phyloP scores from a whole-genome alignment of 228 moss, liverwort and hornwort species.

The Sphagnum fallax region DNA sequence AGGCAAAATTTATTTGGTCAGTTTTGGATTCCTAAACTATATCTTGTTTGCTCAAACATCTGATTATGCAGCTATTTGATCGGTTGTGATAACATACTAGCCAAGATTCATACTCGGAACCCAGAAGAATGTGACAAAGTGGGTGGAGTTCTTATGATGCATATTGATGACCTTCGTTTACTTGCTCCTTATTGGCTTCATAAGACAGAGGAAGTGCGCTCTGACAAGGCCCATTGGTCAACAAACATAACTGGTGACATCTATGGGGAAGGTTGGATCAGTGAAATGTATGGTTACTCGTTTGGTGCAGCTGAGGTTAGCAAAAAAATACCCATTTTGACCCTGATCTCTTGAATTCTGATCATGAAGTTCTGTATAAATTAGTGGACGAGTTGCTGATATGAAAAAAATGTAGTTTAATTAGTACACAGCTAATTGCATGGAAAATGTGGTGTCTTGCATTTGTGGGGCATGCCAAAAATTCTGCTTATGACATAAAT shows the following conservation, averaged over 20 bases:
- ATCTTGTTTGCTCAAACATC: no score
- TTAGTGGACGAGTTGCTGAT: no score
- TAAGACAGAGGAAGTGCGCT: slow-evolving; percentile 90
- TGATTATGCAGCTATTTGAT: slow-evolving; percentile 72
- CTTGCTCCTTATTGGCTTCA: slow-evolving; percentile 91
- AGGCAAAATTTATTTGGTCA: no score
- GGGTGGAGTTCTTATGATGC: slow-evolving; percentile 85
- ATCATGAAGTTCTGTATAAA: no score
- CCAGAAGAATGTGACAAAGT: slow-evolving; percentile 91
- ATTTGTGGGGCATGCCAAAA: no score
- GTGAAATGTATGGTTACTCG: slow-evolving; percentile 97
- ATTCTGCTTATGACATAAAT: no score
- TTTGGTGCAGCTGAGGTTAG: slow-evolving; percentile 96
- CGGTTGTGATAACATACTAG: slow-evolving; percentile 86
- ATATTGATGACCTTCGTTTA: slow-evolving; percentile 77
- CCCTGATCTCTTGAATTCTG: no score
- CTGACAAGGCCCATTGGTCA: slow-evolving; percentile 83
- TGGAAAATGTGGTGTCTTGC: no score
- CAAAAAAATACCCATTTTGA: no score
- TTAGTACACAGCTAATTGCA: no score
- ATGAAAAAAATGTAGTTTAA: no score
- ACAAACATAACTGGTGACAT: slow-evolving; percentile 84
- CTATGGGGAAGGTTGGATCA: slow-evolving; percentile 93
- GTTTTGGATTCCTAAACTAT: no score
- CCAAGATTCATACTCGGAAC: slow-evolving; percentile 74